Conservation (phyloP, 768 basidiomycete species). For the Coprinopsis strossmayeri region DNA sequence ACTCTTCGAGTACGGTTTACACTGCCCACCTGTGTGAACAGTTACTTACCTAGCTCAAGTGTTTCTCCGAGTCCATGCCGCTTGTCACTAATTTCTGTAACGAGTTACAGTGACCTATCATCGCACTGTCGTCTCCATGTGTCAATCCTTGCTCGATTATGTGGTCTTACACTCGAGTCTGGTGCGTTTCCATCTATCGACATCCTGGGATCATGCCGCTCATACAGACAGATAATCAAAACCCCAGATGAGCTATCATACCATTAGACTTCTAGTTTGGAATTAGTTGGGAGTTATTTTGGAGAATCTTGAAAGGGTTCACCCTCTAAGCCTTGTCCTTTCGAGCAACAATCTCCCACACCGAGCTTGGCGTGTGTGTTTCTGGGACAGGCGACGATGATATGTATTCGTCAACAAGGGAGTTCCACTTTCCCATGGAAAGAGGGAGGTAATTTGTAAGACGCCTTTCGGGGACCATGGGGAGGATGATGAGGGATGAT, state of each 20-base stretch:
- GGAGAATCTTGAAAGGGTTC: background rate
- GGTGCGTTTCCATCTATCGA: background rate
- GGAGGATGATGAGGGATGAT: too few species aligned
- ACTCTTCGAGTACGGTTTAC: too few species aligned
- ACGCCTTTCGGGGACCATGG: too few species aligned
- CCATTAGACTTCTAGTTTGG: background rate
- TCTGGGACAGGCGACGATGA: too few species aligned
- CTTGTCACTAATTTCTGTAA: background rate
- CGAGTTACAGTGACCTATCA: background rate
- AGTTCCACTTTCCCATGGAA: too few species aligned
- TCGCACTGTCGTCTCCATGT: background rate
- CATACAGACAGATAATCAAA: background rate
- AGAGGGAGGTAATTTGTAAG: too few species aligned
- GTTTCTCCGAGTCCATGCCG: background rate
- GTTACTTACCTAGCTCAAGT: background rate
- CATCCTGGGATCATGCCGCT: background rate
- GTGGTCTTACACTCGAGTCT: background rate
- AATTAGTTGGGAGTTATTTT: background rate
- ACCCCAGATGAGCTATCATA: background rate
- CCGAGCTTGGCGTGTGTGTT: background rate
- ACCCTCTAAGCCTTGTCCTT: background rate
- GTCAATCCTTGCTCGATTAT: background rate
- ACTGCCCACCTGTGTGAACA: background rate
- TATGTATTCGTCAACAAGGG: too few species aligned
- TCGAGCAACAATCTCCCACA: background rate